Base-by-base conservation (phyloP, 495 filamentous ascomycete genomes). In the Aspergillus carlsbadensis region DNA sequence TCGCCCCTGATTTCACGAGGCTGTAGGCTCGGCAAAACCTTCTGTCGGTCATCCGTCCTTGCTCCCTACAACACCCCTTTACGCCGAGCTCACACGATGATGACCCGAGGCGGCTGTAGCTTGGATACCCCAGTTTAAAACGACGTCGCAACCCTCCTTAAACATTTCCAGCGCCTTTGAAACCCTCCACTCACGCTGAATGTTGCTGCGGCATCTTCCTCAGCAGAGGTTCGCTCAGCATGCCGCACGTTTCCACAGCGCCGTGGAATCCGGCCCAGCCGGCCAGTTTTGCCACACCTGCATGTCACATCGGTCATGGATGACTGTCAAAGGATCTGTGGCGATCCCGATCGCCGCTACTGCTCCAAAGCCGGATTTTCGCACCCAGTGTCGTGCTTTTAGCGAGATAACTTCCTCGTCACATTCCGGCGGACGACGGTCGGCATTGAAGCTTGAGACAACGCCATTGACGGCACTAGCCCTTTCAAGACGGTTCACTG, bases 161-260 rank as follows among this genome's bases (percentile, higher is more conserved):
- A 31, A n/a, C 35, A n/a, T 20, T 10, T 18, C n/a, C 26, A 10
- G 21, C 33, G 26, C 26, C 26, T 8, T 29, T 29, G 26, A 8
- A 29, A 4, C 26, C 31, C 37, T 35, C n/a, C 36, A 11, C 15
- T 26, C 61, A 20, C 57, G 60, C 71, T 72, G 72, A 54, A 77
- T 77, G 74, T 71, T 59, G 67, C 34, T 62, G 59, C 63, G 64
- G 51, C 57, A 53, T 57, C 58, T 62, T 50, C 21, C 50, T 48
- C 45, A 53, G 43, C 65, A 60, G 56, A 68, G 57, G 52, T 45
- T 63, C 41, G 49, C 43, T 54, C 70, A 67, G 47, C 65, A 76
- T 77, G 65, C 62, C 63, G 57, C 40, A 26, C 59, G 47, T 65
- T 64, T 54, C 60, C 58, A 58, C 59, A 51, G 62, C 62, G 33